Evolutionary conservation across 139 green algal genomes (phyloP).

Genomic region (Chlamydomonas sp.): DNA sequence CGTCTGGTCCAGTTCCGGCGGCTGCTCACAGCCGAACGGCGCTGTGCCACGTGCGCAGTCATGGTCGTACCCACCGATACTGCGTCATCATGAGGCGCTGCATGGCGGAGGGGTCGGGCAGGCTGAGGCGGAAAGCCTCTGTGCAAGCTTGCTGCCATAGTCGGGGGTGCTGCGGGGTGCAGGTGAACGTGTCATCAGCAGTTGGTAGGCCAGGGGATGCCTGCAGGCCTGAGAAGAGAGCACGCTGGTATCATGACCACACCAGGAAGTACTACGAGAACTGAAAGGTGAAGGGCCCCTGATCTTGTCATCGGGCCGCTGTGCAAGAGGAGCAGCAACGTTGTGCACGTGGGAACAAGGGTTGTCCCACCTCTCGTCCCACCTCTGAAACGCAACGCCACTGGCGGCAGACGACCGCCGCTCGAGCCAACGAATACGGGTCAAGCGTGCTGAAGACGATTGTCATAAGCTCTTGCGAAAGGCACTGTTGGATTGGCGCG

Average conservation of each 20-base stretch:
- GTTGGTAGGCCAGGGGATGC: too few species aligned
- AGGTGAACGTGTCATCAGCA: too few species aligned
- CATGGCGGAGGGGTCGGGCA: slow-evolving; percentile 27
- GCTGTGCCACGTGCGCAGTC: not conserved
- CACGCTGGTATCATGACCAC: too few species aligned
- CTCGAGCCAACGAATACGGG: slow-evolving; percentile 61
- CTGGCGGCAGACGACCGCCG: slow-evolving; percentile 76
- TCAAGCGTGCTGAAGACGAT: slow-evolving; percentile 66
- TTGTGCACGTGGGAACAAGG: not conserved
- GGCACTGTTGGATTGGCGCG: slow-evolving; percentile 73
- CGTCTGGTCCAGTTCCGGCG: too few species aligned
- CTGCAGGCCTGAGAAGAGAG: too few species aligned
- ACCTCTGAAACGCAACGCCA: slow-evolving; percentile 61
- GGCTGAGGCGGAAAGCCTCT: slow-evolving; percentile 59
- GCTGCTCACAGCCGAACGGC: too few species aligned
- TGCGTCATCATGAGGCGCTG: slow-evolving; percentile 38
- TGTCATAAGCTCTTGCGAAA: slow-evolving; percentile 82
- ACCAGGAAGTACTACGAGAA: too few species aligned
- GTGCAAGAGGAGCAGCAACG: not conserved
- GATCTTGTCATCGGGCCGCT: not conserved
- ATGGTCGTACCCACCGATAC: slow-evolving; percentile 49
- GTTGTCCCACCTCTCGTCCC: not conserved
- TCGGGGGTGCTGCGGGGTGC: slow-evolving; percentile 45
- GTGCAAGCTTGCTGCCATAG: slow-evolving; percentile 80
- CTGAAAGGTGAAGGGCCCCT: not conserved